These are phyloP conservation scores for Angomonas desouzai DNA, from an alignment of 208 protist genomes.

Conservation along the genomic window DNA sequence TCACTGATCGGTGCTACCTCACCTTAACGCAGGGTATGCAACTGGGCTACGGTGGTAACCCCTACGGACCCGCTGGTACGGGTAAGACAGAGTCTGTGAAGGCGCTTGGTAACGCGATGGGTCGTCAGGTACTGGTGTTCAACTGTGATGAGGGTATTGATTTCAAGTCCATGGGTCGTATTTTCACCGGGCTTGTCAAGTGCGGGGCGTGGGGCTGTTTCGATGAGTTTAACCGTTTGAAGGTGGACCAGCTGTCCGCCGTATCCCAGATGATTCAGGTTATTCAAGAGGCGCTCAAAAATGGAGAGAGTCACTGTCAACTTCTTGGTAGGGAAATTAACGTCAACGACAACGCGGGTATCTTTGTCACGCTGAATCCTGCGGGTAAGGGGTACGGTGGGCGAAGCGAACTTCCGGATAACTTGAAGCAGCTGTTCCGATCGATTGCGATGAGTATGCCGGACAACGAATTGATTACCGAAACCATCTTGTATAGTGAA, in stretches of 20 bases:
- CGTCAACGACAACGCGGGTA: constrained; percentile 95
- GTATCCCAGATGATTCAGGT: constrained; percentile 99
- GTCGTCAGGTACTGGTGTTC: constrained; percentile 98
- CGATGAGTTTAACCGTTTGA: constrained; percentile 99
- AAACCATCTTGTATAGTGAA: constrained; percentile 97
- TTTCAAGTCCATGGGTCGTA: constrained; percentile 98
- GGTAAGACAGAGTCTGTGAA: constrained; percentile 99
- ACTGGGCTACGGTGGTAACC: constrained; percentile 98
- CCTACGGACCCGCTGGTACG: constrained; percentile 98
- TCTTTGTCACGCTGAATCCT: constrained; percentile 99
- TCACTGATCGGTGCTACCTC: constrained; percentile 98
- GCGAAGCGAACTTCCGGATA: constrained; percentile 98
- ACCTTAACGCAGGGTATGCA: constrained; percentile 98
- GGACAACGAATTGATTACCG: constrained; percentile 97
- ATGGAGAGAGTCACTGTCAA: constrained; percentile 71
- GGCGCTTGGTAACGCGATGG: constrained; percentile 96
- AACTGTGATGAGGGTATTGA: constrained; percentile 99
- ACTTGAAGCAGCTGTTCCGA: constrained; percentile 98
- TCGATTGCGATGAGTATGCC: constrained; percentile 98
- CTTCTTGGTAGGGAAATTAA: constrained; percentile 91
- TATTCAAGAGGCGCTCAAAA: constrained; percentile 97
- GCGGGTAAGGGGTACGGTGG: constrained; percentile 98
- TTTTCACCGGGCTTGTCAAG: constrained; percentile 98
- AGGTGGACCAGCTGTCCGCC: constrained; percentile 97
- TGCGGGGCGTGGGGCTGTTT: constrained; percentile 99